Conservation (phyloP, 2,329 filamentous ascomycete genomes). For the Cordyceps fumosorosea region DNA sequence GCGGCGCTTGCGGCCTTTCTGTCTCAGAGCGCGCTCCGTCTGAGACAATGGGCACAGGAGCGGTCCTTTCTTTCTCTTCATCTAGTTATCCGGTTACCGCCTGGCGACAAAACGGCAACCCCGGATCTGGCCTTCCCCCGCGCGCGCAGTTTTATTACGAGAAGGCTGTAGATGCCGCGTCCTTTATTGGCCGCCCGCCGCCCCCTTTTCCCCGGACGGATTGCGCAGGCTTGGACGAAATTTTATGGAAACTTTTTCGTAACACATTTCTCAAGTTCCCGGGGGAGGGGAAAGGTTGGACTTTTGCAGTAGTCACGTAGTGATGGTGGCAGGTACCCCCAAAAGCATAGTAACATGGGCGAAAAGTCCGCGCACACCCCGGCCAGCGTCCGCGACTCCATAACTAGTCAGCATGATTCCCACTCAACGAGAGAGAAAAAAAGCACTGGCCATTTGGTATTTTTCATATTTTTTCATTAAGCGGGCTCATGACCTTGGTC, state of each 20-base stretch:
- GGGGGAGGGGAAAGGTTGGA: background rate
- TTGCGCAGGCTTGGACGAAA: background rate
- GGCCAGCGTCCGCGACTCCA: background rate
- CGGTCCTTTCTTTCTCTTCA: too few species aligned
- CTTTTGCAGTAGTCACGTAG: too few species aligned
- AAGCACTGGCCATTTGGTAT: background rate
- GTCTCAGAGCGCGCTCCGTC: background rate
- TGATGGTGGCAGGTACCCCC: background rate
- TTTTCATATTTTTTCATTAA: background rate
- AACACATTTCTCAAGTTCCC: background rate
- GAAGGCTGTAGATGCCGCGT: background rate
- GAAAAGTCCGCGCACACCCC: constrained; percentile 1
- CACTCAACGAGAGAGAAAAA: background rate
- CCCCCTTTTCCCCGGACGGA: background rate
- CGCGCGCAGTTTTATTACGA: background rate
- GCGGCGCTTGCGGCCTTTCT: background rate
- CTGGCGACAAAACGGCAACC: background rate
- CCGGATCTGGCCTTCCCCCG: constrained; percentile 1
- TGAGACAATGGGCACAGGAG: background rate
- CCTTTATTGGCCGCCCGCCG: background rate
- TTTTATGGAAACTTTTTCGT: constrained; percentile 12
- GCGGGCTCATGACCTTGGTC: constrained; percentile 1
- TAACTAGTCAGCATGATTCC: background rate
- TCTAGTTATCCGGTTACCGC: background rate
- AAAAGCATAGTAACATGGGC: background rate